A percentile compares a stretch with the other conserved stretches of the same genome.
Conservation (phyloP, 1,284 basidiomycete genomes). For the Cerioporus squamosus region DNA sequence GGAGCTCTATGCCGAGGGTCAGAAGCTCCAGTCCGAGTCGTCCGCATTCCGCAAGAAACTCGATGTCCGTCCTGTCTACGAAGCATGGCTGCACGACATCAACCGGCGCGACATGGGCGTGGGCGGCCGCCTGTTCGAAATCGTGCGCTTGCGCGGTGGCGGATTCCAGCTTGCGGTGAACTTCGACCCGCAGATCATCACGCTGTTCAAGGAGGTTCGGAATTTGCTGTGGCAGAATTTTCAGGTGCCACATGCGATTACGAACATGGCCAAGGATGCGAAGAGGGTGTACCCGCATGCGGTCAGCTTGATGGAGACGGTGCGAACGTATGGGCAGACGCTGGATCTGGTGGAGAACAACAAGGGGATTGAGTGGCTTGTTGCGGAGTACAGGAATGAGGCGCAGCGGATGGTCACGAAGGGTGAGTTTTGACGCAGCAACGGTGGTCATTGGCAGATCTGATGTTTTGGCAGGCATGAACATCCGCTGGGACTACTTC, state of each 20-base stretch:
- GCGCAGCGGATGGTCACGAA: slow-evolving; percentile 89
- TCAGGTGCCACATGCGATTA: slow-evolving; percentile 92
- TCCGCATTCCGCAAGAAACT: slow-evolving; percentile 95
- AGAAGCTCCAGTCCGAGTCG: slow-evolving; percentile 93
- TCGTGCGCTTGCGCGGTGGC: slow-evolving; percentile 81
- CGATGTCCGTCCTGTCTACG: slow-evolving; percentile 92
- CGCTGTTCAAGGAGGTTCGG: slow-evolving; percentile 97
- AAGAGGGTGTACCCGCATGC: slow-evolving; percentile 98
- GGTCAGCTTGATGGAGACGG: slow-evolving; percentile 97
- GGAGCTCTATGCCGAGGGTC: slow-evolving; percentile 99
- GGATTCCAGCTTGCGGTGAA: slow-evolving; percentile 92
- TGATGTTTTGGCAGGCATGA: slow-evolving; percentile 64
- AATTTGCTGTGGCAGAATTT: slow-evolving; percentile 96
- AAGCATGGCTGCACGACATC: slow-evolving; percentile 97
- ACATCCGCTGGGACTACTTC: slow-evolving; percentile 96
- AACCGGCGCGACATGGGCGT: slow-evolving; percentile 91
- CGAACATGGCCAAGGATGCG: slow-evolving; percentile 97
- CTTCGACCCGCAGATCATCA: slow-evolving; percentile 98
- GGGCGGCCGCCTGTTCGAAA: slow-evolving; percentile 95
- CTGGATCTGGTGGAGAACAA: slow-evolving; percentile 88
- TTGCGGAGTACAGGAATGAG: slow-evolving; percentile 91
- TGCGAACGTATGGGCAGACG: slow-evolving; percentile 95
- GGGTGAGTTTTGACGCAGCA: slow-evolving; percentile 49
- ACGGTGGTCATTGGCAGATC: neutral
- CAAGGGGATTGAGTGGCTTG: slow-evolving; percentile 90